These are phyloP conservation scores for Coemansia sp. DNA, from an alignment of 371 early-diverging fungal species.

Conservation along the genomic window DNA sequence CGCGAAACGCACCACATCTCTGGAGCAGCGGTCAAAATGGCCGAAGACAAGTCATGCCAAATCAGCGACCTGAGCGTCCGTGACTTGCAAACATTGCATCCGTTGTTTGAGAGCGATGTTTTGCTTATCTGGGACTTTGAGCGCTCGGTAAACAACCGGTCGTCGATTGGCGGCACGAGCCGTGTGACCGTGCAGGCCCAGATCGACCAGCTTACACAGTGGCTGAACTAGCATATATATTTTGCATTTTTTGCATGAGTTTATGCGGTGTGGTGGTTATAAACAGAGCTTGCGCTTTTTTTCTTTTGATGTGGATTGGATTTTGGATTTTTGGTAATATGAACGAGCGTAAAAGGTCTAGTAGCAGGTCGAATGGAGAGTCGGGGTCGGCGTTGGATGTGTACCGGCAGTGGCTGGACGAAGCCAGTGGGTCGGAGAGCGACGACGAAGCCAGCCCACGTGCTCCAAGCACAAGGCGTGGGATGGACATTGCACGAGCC, in stretches of 20 bases:
- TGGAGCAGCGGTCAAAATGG: conserved; percentile 89
- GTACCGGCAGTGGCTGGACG: conserved; percentile 41
- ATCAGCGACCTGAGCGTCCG: conserved; percentile 69
- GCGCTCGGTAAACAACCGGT: conserved; percentile 81
- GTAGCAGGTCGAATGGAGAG: no score
- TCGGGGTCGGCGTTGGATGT: conserved; percentile 19
- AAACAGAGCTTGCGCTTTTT: neutral
- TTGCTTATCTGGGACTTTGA: conserved; percentile 81
- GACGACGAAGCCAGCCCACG: neutral
- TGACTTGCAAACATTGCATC: conserved; percentile 80
- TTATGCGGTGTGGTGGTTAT: no score
- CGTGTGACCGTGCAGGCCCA: conserved; percentile 74
- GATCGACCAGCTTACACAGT: conserved; percentile 68
- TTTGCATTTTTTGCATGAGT: no score
- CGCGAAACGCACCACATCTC: conserved; percentile 97
- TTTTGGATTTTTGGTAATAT: neutral
- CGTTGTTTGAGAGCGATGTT: conserved; percentile 80
- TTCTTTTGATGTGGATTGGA: neutral
- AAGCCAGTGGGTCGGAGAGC: conserved; percentile 7
- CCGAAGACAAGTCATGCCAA: conserved; percentile 75
- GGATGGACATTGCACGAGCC: neutral
- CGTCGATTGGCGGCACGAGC: conserved; percentile 87
- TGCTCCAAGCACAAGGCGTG: neutral
- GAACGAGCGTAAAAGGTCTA: neutral
- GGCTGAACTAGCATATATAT: conserved; percentile 52